Evolutionary conservation across 129 eudicot species (phyloP).

Genomic region (Flaveria ramosissima): DNA sequence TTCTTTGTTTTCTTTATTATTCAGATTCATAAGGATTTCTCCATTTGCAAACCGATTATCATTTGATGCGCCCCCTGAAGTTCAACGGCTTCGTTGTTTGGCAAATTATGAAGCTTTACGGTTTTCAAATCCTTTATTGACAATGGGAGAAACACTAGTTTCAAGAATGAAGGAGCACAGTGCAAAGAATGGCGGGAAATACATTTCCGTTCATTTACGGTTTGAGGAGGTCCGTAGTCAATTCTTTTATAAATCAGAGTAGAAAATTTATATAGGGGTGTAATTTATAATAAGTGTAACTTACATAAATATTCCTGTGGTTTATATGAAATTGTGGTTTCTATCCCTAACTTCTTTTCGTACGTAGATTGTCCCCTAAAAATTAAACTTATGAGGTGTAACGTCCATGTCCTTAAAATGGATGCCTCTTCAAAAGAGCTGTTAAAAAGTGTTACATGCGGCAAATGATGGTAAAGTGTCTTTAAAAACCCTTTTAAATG

Average conservation of each 20-base stretch:
- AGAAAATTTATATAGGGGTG: neutral
- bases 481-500: neutral
- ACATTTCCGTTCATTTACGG: slow-evolving; percentile 94
- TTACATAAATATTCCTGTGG: neutral
- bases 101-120: slow-evolving; percentile 92
- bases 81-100: slow-evolving; percentile 88
- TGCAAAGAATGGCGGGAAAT: slow-evolving; percentile 64
- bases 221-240: slow-evolving; percentile 83
- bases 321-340: neutral
- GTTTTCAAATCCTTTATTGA: slow-evolving; percentile 69
- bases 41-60: slow-evolving; percentile 97
- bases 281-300: neutral
- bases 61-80: slow-evolving; percentile 92
- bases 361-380: neutral
- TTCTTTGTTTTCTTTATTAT: neutral
- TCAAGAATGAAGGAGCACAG: slow-evolving; percentile 89
- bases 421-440: neutral
- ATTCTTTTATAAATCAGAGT: neutral
- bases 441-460: neutral
- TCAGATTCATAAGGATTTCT: slow-evolving; percentile 92
- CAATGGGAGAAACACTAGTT: slow-evolving; percentile 75
- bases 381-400: neutral
- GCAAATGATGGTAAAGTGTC: neutral
- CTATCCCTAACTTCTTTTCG: neutral
- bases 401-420: neutral